Conservation (phyloP, 306 rosid species). For the Inga laurina region DNA sequence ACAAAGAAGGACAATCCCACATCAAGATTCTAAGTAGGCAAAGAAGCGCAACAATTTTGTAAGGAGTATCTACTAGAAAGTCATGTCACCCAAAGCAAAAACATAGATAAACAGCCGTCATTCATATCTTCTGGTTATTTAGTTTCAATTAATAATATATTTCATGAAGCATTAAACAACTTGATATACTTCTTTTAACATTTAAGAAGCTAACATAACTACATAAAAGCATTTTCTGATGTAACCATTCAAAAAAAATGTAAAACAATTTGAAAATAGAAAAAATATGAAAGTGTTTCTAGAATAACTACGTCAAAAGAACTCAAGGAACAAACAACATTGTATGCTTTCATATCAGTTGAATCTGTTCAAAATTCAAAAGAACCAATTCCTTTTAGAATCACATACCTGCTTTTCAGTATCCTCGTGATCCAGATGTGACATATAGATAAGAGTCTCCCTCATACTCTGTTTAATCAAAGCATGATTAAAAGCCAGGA, state of each 20-base stretch:
- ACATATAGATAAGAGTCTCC: constrained; percentile 93
- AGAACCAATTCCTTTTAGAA: constrained; percentile 1
- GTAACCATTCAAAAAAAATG: not conserved
- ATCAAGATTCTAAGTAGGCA: constrained; percentile 2
- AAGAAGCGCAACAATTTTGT: not conserved
- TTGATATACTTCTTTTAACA: not conserved
- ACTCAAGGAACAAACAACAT: not conserved
- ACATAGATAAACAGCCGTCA: not conserved
- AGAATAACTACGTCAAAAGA: not conserved
- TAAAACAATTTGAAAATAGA: not conserved
- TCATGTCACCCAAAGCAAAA: constrained; percentile 16
- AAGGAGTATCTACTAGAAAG: not conserved
- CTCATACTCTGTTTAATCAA: constrained; percentile 86
- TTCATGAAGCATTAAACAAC: not conserved
- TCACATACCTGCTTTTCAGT: constrained; percentile 87
- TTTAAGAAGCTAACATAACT: not conserved
- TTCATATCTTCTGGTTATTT: constrained; percentile 1
- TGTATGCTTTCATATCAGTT: not conserved
- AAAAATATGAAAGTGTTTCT: not conserved
- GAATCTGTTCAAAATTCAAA: not conserved
- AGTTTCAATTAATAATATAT: not conserved
- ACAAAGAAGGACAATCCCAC: not conserved
- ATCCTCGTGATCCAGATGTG: constrained; percentile 98
- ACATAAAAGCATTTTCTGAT: not conserved
- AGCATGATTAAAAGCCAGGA: constrained; percentile 13